Evolutionary conservation across 2,329 filamentous ascomycete species (phyloP).

Genomic region (Cladophialophora carrionii): DNA sequence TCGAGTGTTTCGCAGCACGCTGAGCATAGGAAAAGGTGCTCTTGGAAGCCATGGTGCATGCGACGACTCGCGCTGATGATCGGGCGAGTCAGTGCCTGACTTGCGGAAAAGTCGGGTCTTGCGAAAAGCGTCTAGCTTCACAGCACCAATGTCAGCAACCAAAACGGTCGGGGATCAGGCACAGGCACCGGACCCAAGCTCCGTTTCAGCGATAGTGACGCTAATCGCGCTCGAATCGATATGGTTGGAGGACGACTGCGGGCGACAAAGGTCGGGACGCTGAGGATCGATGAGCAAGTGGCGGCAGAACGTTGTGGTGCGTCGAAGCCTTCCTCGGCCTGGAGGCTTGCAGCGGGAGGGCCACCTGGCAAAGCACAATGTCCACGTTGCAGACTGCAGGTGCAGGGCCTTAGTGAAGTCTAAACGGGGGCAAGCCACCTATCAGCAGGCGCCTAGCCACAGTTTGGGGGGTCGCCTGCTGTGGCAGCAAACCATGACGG

Average conservation of each 20-base stretch:
- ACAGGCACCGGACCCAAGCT: slow-evolving; percentile 27
- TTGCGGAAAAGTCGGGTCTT: not conserved
- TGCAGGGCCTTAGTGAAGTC: slow-evolving; percentile 2
- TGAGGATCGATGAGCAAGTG: not conserved
- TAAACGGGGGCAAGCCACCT: slow-evolving; percentile 16
- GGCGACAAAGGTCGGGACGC: not conserved
- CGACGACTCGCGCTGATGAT: not conserved
- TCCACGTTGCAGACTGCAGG: slow-evolving; percentile 18
- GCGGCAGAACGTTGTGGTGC: slow-evolving; percentile 3
- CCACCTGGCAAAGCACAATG: slow-evolving; percentile 7
- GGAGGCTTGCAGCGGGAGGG: slow-evolving; percentile 11
- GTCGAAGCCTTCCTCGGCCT: slow-evolving; percentile 4
- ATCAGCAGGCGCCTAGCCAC: slow-evolving; percentile 11
- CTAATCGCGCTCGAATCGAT: not conserved
- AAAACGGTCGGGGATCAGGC: slow-evolving; percentile 4
- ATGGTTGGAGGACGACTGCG: not conserved
- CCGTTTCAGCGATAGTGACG: slow-evolving; percentile 5
- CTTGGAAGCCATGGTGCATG: slow-evolving; percentile 49
- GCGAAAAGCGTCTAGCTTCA: slow-evolving; percentile 4
- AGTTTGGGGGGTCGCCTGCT: not conserved
- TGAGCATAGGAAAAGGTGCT: slow-evolving; percentile 47
- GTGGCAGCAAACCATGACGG: slow-evolving; percentile 14
- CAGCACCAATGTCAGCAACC: not conserved
- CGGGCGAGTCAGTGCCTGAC: not conserved
- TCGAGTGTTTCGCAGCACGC: slow-evolving; percentile 49